These are phyloP conservation scores for Arabidopsis suecica DNA, from an alignment of 345 rosid species.

Conservation along the genomic window DNA sequence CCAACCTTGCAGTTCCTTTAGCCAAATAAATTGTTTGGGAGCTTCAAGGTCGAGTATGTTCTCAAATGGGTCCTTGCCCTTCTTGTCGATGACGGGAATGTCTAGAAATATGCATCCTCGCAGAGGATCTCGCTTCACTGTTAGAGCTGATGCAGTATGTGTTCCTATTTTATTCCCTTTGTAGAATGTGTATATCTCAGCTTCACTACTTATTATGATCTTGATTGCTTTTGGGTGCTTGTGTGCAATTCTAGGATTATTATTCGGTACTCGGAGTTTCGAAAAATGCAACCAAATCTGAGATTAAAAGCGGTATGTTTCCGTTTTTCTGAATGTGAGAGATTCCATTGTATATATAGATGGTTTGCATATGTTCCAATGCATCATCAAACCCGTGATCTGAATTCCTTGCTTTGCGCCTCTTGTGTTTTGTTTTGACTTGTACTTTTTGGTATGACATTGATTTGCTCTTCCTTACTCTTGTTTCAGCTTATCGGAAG, in stretches of 20 bases:
- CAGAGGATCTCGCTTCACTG: constrained; percentile 66
- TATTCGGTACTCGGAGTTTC: constrained; percentile 95
- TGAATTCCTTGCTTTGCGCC: not conserved
- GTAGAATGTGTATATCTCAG: not conserved
- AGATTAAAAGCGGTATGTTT: constrained; percentile 87
- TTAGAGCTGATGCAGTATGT: constrained; percentile 87
- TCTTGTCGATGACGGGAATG: constrained; percentile 49
- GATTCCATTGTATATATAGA: not conserved
- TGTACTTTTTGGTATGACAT: not conserved
- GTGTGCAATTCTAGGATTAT: constrained; percentile 60
- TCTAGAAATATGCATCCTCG: constrained; percentile 53
- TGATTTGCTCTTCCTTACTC: constrained; percentile 8
- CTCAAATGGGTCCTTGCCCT: constrained; percentile 58
- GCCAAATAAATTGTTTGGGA: constrained; percentile 56
- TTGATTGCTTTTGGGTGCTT: constrained; percentile 2
- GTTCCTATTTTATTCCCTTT: constrained; percentile 20
- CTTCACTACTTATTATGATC: constrained; percentile 1
- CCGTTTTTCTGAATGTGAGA: not conserved
- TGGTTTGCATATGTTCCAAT: constrained; percentile 8
- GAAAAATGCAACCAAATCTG: constrained; percentile 85
- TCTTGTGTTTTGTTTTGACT: not conserved
- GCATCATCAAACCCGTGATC: not conserved
- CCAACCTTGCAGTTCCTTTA: constrained; percentile 50
- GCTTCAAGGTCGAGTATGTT: constrained; percentile 71
- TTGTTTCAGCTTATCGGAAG: constrained; percentile 84